Evolutionary conservation across 306 rosid species (phyloP).

Genomic region (Medicago ruthenica): DNA sequence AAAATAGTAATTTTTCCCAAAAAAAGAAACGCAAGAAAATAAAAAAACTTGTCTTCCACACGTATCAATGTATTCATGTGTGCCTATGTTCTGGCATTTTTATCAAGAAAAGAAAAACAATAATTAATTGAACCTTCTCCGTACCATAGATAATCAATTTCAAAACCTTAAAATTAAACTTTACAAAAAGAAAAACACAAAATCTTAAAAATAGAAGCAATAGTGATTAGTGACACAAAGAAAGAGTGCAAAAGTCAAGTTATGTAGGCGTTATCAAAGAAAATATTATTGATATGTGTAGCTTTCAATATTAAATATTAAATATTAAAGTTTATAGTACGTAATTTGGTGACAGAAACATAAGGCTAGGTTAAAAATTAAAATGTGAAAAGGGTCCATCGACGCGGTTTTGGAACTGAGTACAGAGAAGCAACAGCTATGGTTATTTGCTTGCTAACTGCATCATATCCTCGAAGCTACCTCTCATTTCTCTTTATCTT

Average conservation of each 20-base stretch:
- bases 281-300: slow-evolving; percentile 40
- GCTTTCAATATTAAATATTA: neutral
- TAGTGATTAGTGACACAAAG: slow-evolving; percentile 37
- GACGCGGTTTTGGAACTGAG: slow-evolving; percentile 82
- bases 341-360: slow-evolving; percentile 33
- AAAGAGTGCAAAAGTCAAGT: slow-evolving; percentile 59
- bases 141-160: slow-evolving; percentile 50
- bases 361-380: neutral
- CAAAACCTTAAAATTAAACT: slow-evolving; percentile 40
- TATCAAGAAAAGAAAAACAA: slow-evolving; percentile 35
- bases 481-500: slow-evolving; percentile 41
- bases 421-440: slow-evolving; percentile 89
- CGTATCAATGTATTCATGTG: slow-evolving; percentile 21
- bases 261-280: slow-evolving; percentile 58
- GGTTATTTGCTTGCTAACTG: slow-evolving; percentile 33
- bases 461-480: slow-evolving; percentile 62
- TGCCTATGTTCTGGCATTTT: slow-evolving; percentile 49
- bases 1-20: slow-evolving; percentile 21
- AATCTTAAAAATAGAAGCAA: neutral
- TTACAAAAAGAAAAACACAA: neutral
- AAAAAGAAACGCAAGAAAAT: neutral
- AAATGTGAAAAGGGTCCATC: slow-evolving; percentile 45
- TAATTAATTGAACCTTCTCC: slow-evolving; percentile 20
- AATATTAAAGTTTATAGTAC: neutral
- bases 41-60: slow-evolving; percentile 26